Evolutionary conservation across 192 early-diverging fungal species (phyloP), one percentile per base, ranked within the genome.

Genomic region (Coemansia sp.): DNA sequence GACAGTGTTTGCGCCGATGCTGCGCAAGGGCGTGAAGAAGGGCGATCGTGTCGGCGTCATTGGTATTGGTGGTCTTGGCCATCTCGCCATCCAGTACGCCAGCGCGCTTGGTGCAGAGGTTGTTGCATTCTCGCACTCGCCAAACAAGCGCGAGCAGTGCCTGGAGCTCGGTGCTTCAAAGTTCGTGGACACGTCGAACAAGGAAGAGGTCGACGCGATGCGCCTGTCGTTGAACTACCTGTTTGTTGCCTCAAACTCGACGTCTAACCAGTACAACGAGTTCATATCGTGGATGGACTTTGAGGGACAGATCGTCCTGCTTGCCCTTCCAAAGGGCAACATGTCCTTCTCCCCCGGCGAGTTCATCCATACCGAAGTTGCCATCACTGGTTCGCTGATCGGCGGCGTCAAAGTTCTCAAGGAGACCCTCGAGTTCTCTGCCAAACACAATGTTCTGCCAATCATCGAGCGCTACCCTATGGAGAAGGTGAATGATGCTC

Each of bases 1-100:
- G 6, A 89, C 93, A 11, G 86, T 92, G 7, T 95, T 86, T 68
- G 74, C 80, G 17, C 86, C 92, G 3, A 72, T 95, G 40, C 72
- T 84, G 20, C 83, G 82, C 28, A 79, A 85, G 38, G 38, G 38
- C 58, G 72, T 80, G 84, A 11, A 41, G 38, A 41, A 41, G 77
- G 38, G 38, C 38, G 38, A 41, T 13, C 14, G 93, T 3, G 82
- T 91, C 37, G 92, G 92, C 36, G 74, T 94, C 19, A 17, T 41
- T 3, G 38, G 38, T 13, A 41, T 41, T 17, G 92, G 92, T 14
- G 91, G 91, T 20, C 74, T 94, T 30, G 88, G 89, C 23, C 89
- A 89, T 57, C 77, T 90, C 55, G 88, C 84, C 4, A 73, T 89
- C 27, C 88, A 89, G 70, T 89, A 70, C 59, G 86, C 85, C 23